phyloP scores from a whole-genome alignment of 441 rosid species.

The Jatropha multifida region DNA sequence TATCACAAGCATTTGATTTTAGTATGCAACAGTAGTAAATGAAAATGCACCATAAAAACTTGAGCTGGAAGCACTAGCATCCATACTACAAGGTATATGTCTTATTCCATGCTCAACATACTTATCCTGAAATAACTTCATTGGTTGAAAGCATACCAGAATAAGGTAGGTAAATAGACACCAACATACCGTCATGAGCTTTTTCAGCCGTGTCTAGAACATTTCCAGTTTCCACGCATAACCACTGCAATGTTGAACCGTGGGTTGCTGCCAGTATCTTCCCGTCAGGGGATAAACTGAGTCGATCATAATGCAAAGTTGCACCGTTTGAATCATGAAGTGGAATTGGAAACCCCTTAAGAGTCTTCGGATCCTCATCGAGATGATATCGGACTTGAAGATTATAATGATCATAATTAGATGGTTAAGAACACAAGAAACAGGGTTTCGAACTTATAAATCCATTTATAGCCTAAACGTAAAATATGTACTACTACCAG shows the following conservation, averaged over 20 bases:
- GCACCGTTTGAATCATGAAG: slow-evolving; percentile 64
- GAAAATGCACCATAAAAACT: neutral
- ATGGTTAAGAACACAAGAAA: slow-evolving; percentile 8
- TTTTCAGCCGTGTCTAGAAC: slow-evolving; percentile 83
- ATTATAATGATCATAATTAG: slow-evolving; percentile 15
- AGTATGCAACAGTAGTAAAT: neutral
- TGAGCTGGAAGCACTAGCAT: neutral
- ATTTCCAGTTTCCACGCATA: slow-evolving; percentile 77
- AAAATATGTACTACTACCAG: neutral
- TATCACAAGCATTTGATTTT: neutral
- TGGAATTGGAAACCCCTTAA: slow-evolving; percentile 87
- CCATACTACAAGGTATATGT: neutral
- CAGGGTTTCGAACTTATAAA: neutral
- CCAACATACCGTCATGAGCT: slow-evolving; percentile 78
- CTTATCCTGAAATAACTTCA: neutral
- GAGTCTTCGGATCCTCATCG: slow-evolving; percentile 95
- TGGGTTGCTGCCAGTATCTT: slow-evolving; percentile 77
- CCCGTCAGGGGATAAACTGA: slow-evolving; percentile 87
- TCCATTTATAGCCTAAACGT: neutral
- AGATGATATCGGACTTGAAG: slow-evolving; percentile 93
- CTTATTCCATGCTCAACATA: neutral
- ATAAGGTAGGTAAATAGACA: neutral
- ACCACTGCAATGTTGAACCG: slow-evolving; percentile 86
- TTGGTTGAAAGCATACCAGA: neutral
- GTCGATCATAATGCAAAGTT: slow-evolving; percentile 73